Evolutionary conservation across 495 filamentous ascomycete species (phyloP).

Genomic region (Daldinia decipiens): DNA sequence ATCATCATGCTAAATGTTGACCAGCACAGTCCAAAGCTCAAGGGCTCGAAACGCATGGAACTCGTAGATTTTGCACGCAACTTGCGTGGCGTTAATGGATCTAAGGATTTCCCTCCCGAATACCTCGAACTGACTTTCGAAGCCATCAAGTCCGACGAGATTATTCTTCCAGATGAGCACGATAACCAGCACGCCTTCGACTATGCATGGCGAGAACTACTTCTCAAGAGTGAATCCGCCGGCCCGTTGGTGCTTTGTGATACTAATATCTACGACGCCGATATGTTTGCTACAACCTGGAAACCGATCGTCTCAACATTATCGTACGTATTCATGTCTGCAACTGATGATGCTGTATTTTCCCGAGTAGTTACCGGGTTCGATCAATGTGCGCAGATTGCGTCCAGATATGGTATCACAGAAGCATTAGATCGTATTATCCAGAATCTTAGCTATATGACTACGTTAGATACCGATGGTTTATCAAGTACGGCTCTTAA

Average conservation of each 20-base stretch:
- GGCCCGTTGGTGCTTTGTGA: slow-evolving; percentile 81
- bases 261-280: slow-evolving; percentile 93
- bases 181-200: slow-evolving; percentile 96
- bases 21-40: slow-evolving; percentile 92
- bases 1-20: slow-evolving; percentile 97
- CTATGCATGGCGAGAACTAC: slow-evolving; percentile 94
- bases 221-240: slow-evolving; percentile 83
- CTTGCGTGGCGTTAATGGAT: slow-evolving; percentile 85
- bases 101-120: slow-evolving; percentile 83
- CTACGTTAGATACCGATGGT: slow-evolving; percentile 77
- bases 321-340: slow-evolving; percentile 98
- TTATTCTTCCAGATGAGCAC: slow-evolving; percentile 96
- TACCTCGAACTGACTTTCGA: slow-evolving; percentile 91
- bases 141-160: slow-evolving; percentile 90
- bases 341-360: slow-evolving; percentile 97
- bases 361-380: slow-evolving; percentile 92
- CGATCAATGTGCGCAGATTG: slow-evolving; percentile 94
- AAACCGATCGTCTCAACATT: slow-evolving; percentile 92
- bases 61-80: slow-evolving; percentile 84
- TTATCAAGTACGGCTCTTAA: slow-evolving; percentile 88
- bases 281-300: slow-evolving; percentile 98
- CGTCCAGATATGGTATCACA: slow-evolving; percentile 82
- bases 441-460: slow-evolving; percentile 88
- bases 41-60: slow-evolving; percentile 82
- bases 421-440: slow-evolving; percentile 93